Conservation (phyloP, 208 protist genomes). For the Leishmania amazonensis region DNA sequence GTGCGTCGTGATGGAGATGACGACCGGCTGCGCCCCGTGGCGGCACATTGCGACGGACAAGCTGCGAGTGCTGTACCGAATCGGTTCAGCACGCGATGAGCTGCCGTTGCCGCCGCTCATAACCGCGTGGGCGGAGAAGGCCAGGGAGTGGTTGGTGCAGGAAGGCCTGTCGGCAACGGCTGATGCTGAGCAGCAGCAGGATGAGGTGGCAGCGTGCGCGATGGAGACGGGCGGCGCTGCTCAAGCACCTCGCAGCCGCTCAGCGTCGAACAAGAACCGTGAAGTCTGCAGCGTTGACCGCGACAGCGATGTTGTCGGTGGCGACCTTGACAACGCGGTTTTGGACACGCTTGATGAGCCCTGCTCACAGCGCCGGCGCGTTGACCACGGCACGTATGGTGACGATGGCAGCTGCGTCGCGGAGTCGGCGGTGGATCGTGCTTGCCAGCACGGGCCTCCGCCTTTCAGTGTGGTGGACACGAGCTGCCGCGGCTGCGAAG, state of each 20-base stretch:
- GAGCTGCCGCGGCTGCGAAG: not conserved
- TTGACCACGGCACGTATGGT: not conserved
- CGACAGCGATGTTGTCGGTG: not conserved
- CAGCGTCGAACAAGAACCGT: not conserved
- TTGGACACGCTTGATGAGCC: not conserved
- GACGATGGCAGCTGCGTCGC: not conserved
- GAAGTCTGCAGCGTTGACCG: not conserved
- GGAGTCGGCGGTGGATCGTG: not conserved
- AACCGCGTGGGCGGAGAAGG: slow-evolving; percentile 42
- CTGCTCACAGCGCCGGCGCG: not conserved
- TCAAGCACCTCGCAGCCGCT: not conserved
- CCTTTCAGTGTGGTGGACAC: not conserved
- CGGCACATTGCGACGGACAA: slow-evolving; percentile 59
- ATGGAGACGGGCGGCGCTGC: not conserved
- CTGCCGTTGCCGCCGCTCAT: slow-evolving; percentile 73
- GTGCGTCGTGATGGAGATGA: slow-evolving; percentile 86
- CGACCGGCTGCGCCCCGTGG: slow-evolving; percentile 76
- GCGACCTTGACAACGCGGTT: not conserved
- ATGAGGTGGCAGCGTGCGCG: not conserved
- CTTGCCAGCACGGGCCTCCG: not conserved
- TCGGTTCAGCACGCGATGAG: slow-evolving; percentile 59
- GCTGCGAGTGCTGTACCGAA: slow-evolving; percentile 57
- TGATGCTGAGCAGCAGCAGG: not conserved
- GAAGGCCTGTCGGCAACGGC: not conserved
- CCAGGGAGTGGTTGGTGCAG: slow-evolving; percentile 31